Evolutionary conservation across 176 grass and related monocot species (phyloP), one percentile per base, ranked within the genome.

Genomic region (Elaeis guineensis): DNA sequence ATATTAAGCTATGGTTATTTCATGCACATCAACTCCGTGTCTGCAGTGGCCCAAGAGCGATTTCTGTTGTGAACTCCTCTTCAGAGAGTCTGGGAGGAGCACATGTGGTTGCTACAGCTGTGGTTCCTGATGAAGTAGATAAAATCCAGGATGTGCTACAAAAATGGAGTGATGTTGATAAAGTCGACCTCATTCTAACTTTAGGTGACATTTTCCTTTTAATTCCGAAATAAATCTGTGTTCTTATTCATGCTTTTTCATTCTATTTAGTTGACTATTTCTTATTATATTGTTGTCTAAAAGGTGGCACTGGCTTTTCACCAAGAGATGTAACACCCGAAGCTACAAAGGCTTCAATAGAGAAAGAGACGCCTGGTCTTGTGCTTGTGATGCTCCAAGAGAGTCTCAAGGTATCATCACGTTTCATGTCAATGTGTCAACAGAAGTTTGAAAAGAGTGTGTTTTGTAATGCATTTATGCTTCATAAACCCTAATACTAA

Each of bases 301-400:
- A 71, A 98, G 87, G 93, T 66, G 93, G 87, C 19, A 98, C 87
- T 79, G 87, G 93, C 64, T 92, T 92, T 79, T 92, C 93, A 50
- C 84, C 79, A 52, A 85, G 87, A 76, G 87, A 92, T 80, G 78
- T 92, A 17, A 89, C 93, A 9, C 87, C 92, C 53, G 87, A 96
- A 61, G 87, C 92, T 57, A 96, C 92, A 62, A 90, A 96, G 78
- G 53, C 69, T 23, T 75, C 85, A 4, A 85, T 96, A 79, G 78
- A 87, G 76, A 96, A 90, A 82, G 92, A 96, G 72, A 72, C 81
- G 49, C 92, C 75, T 5, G 92, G 92, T 49, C 87, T 96, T 62
- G 19, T 73, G 9, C 87, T 79, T 78, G 87, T 83, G 51, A 96
- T 96, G 87, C 82, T 98, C 80, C 87, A 92, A 72, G 81, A 86